Conservation (phyloP, 805 yeast genomes). For the Candida broadrunensis region DNA sequence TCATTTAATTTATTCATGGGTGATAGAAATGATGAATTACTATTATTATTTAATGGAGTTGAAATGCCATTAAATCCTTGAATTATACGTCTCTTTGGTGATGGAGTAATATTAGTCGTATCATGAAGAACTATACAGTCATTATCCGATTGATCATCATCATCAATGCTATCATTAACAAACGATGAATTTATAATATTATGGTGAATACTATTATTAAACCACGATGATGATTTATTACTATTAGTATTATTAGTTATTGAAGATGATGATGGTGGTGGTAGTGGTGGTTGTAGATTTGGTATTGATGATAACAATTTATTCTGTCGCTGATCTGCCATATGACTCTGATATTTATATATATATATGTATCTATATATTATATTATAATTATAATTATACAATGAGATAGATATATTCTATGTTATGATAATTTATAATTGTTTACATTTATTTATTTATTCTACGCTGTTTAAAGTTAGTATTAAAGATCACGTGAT, state of each 20-base stretch:
- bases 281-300: neutral
- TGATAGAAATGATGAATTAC: constrained; percentile 22
- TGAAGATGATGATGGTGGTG: neutral
- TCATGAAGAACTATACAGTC: neutral
- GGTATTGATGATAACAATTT: neutral
- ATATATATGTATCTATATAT: no score
- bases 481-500: no score
- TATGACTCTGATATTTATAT: no score
- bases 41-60: constrained; percentile 12
- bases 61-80: constrained; percentile 6
- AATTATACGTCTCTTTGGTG: constrained; percentile 2
- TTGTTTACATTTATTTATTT: no score
- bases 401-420: no score
- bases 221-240: neutral
- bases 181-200: neutral
- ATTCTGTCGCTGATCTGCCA: neutral
- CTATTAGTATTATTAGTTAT: no score
- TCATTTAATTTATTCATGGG: constrained; percentile 35
- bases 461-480: no score
- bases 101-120: constrained; percentile 1
- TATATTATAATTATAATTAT: no score
- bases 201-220: no score
- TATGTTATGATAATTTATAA: no score
- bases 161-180: neutral
- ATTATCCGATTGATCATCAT: neutral